phyloP scores from a whole-genome alignment of 371 early-diverging fungal species.

The Mucor saturninus region DNA sequence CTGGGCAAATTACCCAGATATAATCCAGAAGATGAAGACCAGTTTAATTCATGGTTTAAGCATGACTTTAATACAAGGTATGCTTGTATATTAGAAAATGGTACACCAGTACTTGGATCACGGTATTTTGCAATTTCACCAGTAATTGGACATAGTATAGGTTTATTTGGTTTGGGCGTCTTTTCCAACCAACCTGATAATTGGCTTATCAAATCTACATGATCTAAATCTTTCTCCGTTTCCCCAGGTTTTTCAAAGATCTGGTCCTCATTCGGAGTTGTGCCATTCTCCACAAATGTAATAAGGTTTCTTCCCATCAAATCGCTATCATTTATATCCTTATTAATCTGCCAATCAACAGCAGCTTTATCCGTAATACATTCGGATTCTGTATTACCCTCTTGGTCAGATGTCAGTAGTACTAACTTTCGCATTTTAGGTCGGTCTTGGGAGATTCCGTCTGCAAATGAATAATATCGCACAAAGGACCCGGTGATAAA shows the following conservation, averaged over 20 bases:
- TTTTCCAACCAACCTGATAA: conserved; percentile 40
- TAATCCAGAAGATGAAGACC: conserved; percentile 44
- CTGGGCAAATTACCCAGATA: conserved; percentile 37
- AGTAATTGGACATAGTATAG: conserved; percentile 64
- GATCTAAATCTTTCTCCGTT: conserved; percentile 42
- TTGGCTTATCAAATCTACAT: conserved; percentile 38
- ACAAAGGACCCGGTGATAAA: conserved; percentile 51
- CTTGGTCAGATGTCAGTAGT: neutral
- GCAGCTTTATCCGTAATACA: conserved; percentile 26
- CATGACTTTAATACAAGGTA: conserved; percentile 54
- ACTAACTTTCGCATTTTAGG: conserved; percentile 16
- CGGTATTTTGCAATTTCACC: conserved; percentile 70
- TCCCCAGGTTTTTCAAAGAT: conserved; percentile 17
- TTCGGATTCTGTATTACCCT: conserved; percentile 14
- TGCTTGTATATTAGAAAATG: conserved; percentile 68
- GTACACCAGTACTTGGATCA: conserved; percentile 65
- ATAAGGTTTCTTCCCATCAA: conserved; percentile 46
- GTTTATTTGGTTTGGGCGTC: conserved; percentile 38
- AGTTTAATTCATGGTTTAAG: conserved; percentile 40
- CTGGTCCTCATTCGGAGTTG: neutral
- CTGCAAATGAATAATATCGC: conserved; percentile 57
- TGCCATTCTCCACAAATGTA: conserved; percentile 34
- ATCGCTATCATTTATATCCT: conserved; percentile 32
- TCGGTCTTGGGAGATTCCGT: conserved; percentile 25
- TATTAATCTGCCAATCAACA: conserved; percentile 35